phyloP scores from a whole-genome alignment of 78 protist species.

The Planoprotostelium fungivorum region DNA sequence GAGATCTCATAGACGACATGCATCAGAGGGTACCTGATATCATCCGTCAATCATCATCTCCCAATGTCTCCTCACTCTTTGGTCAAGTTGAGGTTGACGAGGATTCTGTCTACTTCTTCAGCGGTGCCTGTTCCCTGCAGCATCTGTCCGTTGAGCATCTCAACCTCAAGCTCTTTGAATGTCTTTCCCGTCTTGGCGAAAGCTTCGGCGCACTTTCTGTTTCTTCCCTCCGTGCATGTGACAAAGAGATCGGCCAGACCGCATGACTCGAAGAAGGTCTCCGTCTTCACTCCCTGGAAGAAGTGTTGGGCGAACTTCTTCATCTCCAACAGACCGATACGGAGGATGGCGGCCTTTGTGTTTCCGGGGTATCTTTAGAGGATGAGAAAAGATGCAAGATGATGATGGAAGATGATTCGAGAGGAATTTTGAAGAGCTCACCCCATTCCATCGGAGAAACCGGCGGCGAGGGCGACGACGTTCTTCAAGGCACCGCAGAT shows the following conservation, averaged over 20 bases:
- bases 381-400: not conserved
- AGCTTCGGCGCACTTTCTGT: constrained; percentile 53
- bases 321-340: constrained; percentile 75
- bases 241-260: constrained; percentile 78
- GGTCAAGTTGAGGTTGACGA: constrained; percentile 12
- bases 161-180: constrained; percentile 51
- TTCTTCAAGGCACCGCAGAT: constrained; percentile 76
- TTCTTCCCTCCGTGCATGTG: constrained; percentile 71
- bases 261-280: constrained; percentile 60
- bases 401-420: not conserved
- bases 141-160: constrained; percentile 71
- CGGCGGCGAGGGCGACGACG: constrained; percentile 76
- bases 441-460: constrained; percentile 65
- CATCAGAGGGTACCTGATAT: not conserved
- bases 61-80: not conserved
- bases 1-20: not conserved
- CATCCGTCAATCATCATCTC: not conserved
- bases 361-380: constrained; percentile 34
- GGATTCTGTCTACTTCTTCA: constrained; percentile 53
- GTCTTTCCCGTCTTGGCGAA: constrained; percentile 30
- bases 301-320: constrained; percentile 11
- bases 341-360: constrained; percentile 77
- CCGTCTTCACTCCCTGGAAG: constrained; percentile 10
- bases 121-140: constrained; percentile 63
- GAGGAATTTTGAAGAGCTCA: not conserved